phyloP scores from a whole-genome alignment of 176 grass and related monocot species.

The Ensete ventricosum region DNA sequence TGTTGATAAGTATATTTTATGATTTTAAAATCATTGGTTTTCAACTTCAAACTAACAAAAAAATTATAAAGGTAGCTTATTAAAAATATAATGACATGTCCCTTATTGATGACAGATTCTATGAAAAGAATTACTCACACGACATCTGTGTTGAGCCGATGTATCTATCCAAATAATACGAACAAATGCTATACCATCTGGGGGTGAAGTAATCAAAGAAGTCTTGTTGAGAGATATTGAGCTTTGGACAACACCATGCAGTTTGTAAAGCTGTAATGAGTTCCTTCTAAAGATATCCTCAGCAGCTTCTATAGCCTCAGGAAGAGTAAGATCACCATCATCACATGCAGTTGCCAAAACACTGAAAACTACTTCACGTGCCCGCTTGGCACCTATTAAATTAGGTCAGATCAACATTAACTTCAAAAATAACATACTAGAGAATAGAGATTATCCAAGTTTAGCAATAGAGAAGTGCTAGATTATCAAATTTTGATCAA shows the following conservation, averaged over 20 bases:
- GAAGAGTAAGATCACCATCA: constrained; percentile 80
- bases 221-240: constrained; percentile 12
- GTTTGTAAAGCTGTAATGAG: constrained; percentile 64
- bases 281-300: constrained; percentile 85
- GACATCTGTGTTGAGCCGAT: constrained; percentile 89
- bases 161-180: constrained; percentile 80
- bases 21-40: not conserved
- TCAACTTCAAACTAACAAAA: not conserved
- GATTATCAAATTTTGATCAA: too few relatives aligned
- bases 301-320: constrained; percentile 69
- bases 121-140: constrained; percentile 47
- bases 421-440: too few relatives aligned
- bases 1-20: too few relatives aligned
- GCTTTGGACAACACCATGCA: constrained; percentile 41
- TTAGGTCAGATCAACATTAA: constrained; percentile 1
- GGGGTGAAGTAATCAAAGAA: constrained; percentile 23
- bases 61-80: not conserved
- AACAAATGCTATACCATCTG: constrained; percentile 60
- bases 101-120: not conserved
- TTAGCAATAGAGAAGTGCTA: too few relatives aligned
- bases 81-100: not conserved
- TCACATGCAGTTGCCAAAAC: constrained; percentile 65
- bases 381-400: constrained; percentile 57
- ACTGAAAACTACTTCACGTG: constrained; percentile 70
- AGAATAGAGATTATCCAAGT: too few relatives aligned